Evolutionary conservation across 192 early-diverging fungal genomes (phyloP).

Genomic region (Rhizophlyctis rosea): DNA sequence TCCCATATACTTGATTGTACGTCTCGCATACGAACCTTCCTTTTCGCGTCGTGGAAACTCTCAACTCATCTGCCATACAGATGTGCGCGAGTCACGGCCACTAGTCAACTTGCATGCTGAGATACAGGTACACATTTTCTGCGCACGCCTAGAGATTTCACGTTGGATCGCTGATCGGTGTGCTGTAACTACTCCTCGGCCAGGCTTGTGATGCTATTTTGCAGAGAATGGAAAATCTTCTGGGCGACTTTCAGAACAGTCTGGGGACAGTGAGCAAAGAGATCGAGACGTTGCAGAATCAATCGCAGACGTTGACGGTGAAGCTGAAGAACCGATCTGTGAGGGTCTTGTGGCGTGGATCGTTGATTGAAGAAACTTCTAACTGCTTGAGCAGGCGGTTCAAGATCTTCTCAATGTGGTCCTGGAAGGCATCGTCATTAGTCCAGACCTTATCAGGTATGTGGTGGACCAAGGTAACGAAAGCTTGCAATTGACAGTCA

Average conservation of each 20-base stretch:
- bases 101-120: constrained; percentile 65
- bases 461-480: no score
- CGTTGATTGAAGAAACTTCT: background rate
- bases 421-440: constrained; percentile 83
- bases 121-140: constrained; percentile 53
- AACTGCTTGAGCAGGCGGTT: constrained; percentile 47
- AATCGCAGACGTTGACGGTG: constrained; percentile 76
- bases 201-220: constrained; percentile 54
- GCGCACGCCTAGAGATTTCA: background rate
- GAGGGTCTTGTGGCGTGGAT: no score
- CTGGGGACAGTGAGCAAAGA: constrained; percentile 85
- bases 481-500: background rate
- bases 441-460: constrained; percentile 48
- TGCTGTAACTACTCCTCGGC: background rate
- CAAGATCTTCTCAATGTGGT: constrained; percentile 70
- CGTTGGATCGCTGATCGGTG: no score
- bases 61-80: constrained; percentile 31
- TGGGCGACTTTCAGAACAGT: constrained; percentile 82
- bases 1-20: constrained; percentile 69
- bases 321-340: constrained; percentile 77
- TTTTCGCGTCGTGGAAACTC: background rate
- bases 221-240: constrained; percentile 77
- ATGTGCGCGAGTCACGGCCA: constrained; percentile 52
- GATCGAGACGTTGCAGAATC: constrained; percentile 82
- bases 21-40: constrained; percentile 7